Evolutionary conservation across 805 yeast genomes (phyloP).

Genomic region (Nakazawaea populi): DNA sequence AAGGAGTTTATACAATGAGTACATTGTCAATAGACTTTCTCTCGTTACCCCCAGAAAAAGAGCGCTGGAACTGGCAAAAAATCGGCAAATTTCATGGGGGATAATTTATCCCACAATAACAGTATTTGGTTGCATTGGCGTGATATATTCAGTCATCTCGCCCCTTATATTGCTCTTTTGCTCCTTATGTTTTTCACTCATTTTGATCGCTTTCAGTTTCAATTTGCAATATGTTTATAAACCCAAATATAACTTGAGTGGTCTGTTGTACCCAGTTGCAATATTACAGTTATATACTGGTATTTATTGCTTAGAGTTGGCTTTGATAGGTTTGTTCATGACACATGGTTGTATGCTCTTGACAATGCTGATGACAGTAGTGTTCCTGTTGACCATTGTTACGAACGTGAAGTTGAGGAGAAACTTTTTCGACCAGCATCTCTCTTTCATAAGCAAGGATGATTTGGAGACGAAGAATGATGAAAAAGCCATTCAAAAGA

Average conservation of each 20-base stretch:
- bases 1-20: conserved; percentile 39
- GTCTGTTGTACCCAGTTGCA: conserved; percentile 68
- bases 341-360: conserved; percentile 41
- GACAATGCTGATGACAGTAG: conserved; percentile 45
- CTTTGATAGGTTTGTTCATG: conserved; percentile 68
- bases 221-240: conserved; percentile 52
- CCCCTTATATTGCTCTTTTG: conserved; percentile 69
- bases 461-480: not conserved
- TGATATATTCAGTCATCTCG: conserved; percentile 73
- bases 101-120: conserved; percentile 71
- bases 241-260: conserved; percentile 59
- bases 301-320: conserved; percentile 71
- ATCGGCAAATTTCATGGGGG: conserved; percentile 66
- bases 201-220: conserved; percentile 65
- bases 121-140: conserved; percentile 69
- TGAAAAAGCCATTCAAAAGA: not conserved
- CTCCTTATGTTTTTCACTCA: conserved; percentile 48
- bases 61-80: conserved; percentile 35
- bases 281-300: conserved; percentile 76
- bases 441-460: conserved; percentile 16
- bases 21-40: conserved; percentile 26
- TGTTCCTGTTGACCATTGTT: conserved; percentile 48
- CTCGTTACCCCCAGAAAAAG: conserved; percentile 62
- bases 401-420: conserved; percentile 33
- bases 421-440: conserved; percentile 18